Evolutionary conservation across 2,329 filamentous ascomycete genomes (phyloP).

Genomic region (Colletotrichum tanaceti): DNA sequence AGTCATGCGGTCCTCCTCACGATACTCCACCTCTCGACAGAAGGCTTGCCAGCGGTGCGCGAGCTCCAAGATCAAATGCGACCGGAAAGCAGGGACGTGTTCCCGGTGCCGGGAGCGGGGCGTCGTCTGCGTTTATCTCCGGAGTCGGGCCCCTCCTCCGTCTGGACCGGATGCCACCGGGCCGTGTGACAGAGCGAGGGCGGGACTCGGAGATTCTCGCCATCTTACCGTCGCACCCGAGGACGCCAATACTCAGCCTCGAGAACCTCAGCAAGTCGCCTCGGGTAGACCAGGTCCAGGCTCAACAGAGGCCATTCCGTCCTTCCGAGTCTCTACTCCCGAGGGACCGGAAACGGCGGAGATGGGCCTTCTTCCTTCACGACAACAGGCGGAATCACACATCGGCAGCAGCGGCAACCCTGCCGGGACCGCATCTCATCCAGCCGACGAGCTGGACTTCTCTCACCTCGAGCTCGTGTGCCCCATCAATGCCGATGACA

Average conservation of each 20-base stretch:
- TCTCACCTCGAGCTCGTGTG: slow-evolving; percentile 53
- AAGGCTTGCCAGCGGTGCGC: slow-evolving; percentile 55
- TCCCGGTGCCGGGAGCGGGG: slow-evolving; percentile 48
- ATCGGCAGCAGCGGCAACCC: background rate
- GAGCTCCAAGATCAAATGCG: slow-evolving; percentile 54
- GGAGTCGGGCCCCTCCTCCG: background rate
- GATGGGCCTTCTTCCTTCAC: background rate
- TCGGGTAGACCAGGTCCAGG: background rate
- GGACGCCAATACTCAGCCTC: background rate
- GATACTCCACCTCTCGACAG: slow-evolving; percentile 54
- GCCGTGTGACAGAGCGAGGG: background rate
- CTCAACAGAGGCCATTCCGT: background rate
- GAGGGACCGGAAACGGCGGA: background rate
- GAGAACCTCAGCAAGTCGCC: background rate
- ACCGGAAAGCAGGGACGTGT: slow-evolving; percentile 50
- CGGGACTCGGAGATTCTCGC: background rate
- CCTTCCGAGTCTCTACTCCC: background rate
- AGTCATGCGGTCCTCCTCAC: slow-evolving; percentile 36
- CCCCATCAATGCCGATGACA: slow-evolving; percentile 59
- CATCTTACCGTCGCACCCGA: background rate
- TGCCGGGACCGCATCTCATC: background rate
- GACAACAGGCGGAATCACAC: no score
- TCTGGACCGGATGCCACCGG: background rate
- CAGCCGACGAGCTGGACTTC: slow-evolving; percentile 48
- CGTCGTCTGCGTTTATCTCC: slow-evolving; percentile 48